Base-by-base conservation (phyloP, 257 asterid genomes). In the Apocynum venetum region DNA sequence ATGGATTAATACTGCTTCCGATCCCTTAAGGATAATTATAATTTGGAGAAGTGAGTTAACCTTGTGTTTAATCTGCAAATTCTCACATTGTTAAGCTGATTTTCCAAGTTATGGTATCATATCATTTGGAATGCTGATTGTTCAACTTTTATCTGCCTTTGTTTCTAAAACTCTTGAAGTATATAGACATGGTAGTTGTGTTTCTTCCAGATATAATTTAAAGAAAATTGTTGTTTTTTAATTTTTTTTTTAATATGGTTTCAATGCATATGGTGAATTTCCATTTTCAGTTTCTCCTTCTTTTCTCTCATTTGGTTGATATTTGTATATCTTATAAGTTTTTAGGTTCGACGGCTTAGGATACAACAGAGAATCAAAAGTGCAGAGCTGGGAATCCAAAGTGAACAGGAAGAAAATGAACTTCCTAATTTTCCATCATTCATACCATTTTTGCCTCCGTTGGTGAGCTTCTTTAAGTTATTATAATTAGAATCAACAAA, bases 391-490 rank as follows among this genome's bases (percentile, higher is more conserved):
- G 98, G 98, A 75, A 88, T 95, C 63, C 64, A 51, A 65, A 86
- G 83, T 59, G 97, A 95, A 10, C 88, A 84, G 67, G 90, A 84
- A 79, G 97, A 90, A 79, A 89, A 89, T 74, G 98, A 95, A 80
- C 94, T 95, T 83, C 98, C 97, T 53, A 82, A 86, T 84, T 95
- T 91, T 81, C 98, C 98, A 64, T 95, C 98, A 3, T 95, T 91
- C 80, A 95, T 95, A 80, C 98, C 98, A 0, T 95, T 95, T 87
- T 86, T 95, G 89, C 98, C 98, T 69, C 98, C 98, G 74, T 53
- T 95, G 91, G 98, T 95, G 87, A 83, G 87, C n/a, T 48, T n/a
- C 73, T 2, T 17, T 73, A 1, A 48, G 41, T 53, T 8, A 11
- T 73, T 73, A 36, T 8, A 52, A 41, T 52, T 64, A 44, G 61